Percentiles rank a stretch among this genome's conserved stretches.
Evolutionary conservation across 225 moss, liverwort and hornwort genomes (phyloP).

Genomic region (Polytrichum commune): DNA sequence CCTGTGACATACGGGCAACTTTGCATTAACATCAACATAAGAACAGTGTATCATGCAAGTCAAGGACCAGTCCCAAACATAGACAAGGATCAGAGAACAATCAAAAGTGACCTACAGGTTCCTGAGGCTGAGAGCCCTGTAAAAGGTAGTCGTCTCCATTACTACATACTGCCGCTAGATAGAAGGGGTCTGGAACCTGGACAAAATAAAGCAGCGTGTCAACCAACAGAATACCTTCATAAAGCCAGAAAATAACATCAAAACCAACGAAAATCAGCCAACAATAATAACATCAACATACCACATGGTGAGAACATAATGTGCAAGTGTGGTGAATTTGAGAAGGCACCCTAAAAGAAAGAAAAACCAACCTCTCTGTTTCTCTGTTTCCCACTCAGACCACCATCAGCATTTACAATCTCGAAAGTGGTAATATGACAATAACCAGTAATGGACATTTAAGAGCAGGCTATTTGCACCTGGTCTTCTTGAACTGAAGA

Average conservation of each 20-base stretch:
- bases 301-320: too few relatives aligned
- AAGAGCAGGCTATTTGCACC: conserved; percentile 8
- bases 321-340: too few relatives aligned
- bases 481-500: conserved; percentile 19
- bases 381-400: too few relatives aligned
- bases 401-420: too few relatives aligned
- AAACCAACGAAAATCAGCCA: too few relatives aligned
- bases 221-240: neutral
- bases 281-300: too few relatives aligned
- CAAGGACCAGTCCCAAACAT: neutral
- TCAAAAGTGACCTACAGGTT: conserved; percentile 10
- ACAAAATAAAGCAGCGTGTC: neutral
- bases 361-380: too few relatives aligned
- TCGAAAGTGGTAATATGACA: neutral
- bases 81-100: neutral
- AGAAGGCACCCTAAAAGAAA: too few relatives aligned
- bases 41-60: neutral
- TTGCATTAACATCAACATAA: conserved; percentile 1
- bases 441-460: neutral
- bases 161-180: conserved; percentile 19
- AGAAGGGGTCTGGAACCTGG: conserved; percentile 30
- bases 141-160: conserved; percentile 22
- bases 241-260: too few relatives aligned
- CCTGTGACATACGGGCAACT: conserved; percentile 1
- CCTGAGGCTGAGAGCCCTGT: conserved; percentile 17